Evolutionary conservation across 441 rosid species (phyloP).

Genomic region (Iberis amara): DNA sequence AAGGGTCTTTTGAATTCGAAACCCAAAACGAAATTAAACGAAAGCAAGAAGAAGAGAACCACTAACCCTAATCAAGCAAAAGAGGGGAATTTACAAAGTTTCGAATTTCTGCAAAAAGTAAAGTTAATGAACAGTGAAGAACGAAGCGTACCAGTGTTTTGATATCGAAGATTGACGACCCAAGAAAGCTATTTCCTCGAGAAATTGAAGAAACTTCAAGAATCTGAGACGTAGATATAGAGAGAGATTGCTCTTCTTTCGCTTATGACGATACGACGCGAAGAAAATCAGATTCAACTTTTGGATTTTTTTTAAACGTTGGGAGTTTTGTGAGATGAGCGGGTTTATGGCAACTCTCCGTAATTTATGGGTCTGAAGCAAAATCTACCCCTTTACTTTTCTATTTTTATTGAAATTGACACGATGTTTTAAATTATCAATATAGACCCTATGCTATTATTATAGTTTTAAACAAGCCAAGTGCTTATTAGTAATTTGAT

Average conservation of each 20-base stretch:
- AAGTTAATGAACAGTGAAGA: conserved; percentile 6
- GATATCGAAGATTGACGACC: conserved; percentile 6
- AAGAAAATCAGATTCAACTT: conserved; percentile 20
- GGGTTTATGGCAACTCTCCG: conserved; percentile 28
- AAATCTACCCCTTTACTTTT: conserved; percentile 4
- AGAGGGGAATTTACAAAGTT: background rate
- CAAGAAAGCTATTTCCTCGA: background rate
- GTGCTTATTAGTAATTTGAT: background rate
- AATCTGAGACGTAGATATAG: conserved; percentile 3
- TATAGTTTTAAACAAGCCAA: background rate
- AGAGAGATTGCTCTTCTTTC: conserved; percentile 14
- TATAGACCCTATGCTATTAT: background rate
- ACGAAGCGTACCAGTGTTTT: conserved; percentile 24
- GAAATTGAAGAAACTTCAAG: background rate
- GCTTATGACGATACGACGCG: conserved; percentile 21
- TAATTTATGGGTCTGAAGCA: conserved; percentile 22
- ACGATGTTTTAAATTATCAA: background rate
- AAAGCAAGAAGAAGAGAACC: background rate
- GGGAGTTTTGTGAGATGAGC: conserved; percentile 30
- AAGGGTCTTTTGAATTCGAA: background rate
- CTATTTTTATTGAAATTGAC: background rate
- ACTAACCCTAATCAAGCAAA: conserved; percentile 7
- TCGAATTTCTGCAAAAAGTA: conserved; percentile 4
- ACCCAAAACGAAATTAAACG: background rate
- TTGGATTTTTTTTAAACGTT: conserved; percentile 26